These are phyloP conservation scores for Stagonosporopsis chrysanthemi DNA, from an alignment of 2,329 filamentous ascomycete species.

Conservation along the genomic window DNA sequence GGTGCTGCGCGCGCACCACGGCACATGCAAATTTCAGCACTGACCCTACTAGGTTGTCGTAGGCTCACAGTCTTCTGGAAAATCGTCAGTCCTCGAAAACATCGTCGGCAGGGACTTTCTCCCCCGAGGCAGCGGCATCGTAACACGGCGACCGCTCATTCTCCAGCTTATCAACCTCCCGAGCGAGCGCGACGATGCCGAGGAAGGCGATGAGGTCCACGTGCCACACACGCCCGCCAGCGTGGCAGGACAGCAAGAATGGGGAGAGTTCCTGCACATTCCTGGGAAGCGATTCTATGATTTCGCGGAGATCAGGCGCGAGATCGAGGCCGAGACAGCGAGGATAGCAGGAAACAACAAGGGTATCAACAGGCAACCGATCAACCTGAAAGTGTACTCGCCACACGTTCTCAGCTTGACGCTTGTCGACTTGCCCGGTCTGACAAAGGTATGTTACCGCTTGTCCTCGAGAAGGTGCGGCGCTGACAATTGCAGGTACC, in stretches of 20 bases:
- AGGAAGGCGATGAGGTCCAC: conserved; percentile 69
- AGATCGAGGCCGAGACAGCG: conserved; percentile 96
- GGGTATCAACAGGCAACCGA: conserved; percentile 95
- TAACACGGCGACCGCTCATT: conserved; percentile 91
- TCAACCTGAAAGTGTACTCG: conserved; percentile 98
- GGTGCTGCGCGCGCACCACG: background rate
- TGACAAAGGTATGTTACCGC: conserved; percentile 78
- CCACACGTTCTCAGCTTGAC: conserved; percentile 96
- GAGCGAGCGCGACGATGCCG: conserved; percentile 72
- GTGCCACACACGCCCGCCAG: conserved; percentile 80
- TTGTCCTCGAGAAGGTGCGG: conserved; percentile 10
- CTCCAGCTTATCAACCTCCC: conserved; percentile 98
- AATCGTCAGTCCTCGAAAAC: conserved; percentile 98
- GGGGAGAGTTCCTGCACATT: conserved; percentile 97
- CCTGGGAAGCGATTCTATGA: conserved; percentile 88
- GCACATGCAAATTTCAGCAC: conserved; percentile 14
- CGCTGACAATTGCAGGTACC: conserved; percentile 70
- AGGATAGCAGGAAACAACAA: conserved; percentile 97
- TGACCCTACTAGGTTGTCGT: conserved; percentile 81
- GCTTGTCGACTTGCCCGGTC: conserved; percentile 90
- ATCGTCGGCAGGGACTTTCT: conserved; percentile 98
- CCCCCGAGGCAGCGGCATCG: conserved; percentile 94
- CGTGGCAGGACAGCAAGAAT: conserved; percentile 72
- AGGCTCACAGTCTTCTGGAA: conserved; percentile 96
- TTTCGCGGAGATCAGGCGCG: conserved; percentile 90